Evolutionary conservation across 768 basidiomycete genomes (phyloP).

Genomic region (Phlebiopsis flavidoalba): DNA sequence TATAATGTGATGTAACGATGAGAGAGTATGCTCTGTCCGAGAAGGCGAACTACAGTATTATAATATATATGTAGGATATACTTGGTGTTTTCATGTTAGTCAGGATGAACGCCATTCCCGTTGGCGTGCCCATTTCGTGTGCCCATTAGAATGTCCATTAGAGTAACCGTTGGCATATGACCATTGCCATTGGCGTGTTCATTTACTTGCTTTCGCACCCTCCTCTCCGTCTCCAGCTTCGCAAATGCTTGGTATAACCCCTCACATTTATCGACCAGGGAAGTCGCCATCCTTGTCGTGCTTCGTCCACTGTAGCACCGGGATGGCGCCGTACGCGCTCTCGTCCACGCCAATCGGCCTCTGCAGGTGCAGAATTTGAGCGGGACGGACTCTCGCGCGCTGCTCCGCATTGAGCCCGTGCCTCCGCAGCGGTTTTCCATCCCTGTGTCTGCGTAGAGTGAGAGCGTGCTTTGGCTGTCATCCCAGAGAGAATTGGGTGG

Average conservation of each 20-base stretch:
- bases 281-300: slow-evolving; percentile 22
- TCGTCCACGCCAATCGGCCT: slow-evolving; percentile 48
- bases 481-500: not conserved
- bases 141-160: not conserved
- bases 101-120: not conserved
- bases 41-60: not conserved
- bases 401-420: not conserved
- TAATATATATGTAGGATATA: not conserved
- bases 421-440: not conserved
- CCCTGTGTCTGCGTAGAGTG: slow-evolving; percentile 3
- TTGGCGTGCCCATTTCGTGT: not conserved
- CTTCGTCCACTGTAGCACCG: too few relatives aligned
- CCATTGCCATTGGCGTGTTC: not conserved
- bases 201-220: not conserved
- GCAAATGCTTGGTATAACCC: slow-evolving; percentile 38
- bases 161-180: not conserved
- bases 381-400: slow-evolving; percentile 25
- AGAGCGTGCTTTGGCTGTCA: slow-evolving; percentile 8
- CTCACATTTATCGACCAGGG: slow-evolving; percentile 54
- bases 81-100: not conserved
- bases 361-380: slow-evolving; percentile 53
- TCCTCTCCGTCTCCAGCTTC: slow-evolving; percentile 18
- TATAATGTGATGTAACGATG: not conserved
- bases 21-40: not conserved
- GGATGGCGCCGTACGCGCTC: slow-evolving; percentile 34